These are phyloP conservation scores for Rhynchospora tenuis DNA, from an alignment of 176 grass and related monocot species.

Conservation along the genomic window DNA sequence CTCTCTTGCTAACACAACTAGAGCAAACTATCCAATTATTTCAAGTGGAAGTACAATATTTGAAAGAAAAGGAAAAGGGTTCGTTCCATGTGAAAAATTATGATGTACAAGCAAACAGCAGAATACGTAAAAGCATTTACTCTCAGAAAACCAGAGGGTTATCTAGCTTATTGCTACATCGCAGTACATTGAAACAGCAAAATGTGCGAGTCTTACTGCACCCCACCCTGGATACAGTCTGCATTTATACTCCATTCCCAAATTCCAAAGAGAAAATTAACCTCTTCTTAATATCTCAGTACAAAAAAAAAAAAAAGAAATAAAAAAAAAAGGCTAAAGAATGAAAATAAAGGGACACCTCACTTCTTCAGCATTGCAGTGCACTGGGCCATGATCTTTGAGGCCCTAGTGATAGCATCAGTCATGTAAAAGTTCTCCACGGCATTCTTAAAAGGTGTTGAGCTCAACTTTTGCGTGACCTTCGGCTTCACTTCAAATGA, in stretches of 20 bases:
- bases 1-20: background rate
- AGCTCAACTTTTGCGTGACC: slow-evolving; percentile 45
- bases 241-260: slow-evolving; percentile 18
- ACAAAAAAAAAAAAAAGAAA: background rate
- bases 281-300: background rate
- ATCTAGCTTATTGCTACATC: slow-evolving; percentile 28
- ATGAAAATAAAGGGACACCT: slow-evolving; percentile 14
- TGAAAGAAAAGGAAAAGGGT: background rate
- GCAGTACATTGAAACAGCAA: background rate
- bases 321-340: background rate
- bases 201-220: background rate
- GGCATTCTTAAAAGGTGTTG: slow-evolving; percentile 42
- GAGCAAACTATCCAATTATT: background rate
- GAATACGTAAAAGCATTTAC: background rate
- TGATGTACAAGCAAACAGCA: slow-evolving; percentile 10
- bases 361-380: slow-evolving; percentile 82
- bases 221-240: background rate
- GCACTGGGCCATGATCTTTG: slow-evolving; percentile 99
- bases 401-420: slow-evolving; percentile 82
- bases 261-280: slow-evolving; percentile 21
- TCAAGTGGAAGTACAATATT: background rate
- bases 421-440: slow-evolving; percentile 99
- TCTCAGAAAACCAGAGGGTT: slow-evolving; percentile 3
- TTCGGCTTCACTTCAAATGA: slow-evolving; percentile 61
- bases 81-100: background rate